Conservation (phyloP, 2,329 filamentous ascomycete genomes). For the Fonsecaea pedrosoi region DNA sequence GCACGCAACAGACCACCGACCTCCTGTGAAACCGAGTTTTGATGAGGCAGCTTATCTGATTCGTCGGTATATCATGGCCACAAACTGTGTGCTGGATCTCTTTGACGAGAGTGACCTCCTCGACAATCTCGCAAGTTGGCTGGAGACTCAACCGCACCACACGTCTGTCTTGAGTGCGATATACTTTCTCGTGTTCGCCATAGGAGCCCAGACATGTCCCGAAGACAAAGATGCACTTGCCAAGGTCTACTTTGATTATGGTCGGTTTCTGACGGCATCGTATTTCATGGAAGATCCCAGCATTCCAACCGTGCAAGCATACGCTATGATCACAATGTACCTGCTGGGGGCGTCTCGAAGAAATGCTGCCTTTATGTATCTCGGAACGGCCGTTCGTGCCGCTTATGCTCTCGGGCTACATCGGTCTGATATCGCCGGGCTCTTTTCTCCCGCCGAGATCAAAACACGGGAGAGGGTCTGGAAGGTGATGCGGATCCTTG, state of each 20-base stretch:
- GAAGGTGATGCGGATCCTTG: slow-evolving; percentile 33
- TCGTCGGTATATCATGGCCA: slow-evolving; percentile 44
- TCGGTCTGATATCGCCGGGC: slow-evolving; percentile 57
- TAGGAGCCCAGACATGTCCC: slow-evolving; percentile 50
- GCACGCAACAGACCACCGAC: neutral
- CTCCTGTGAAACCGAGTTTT: slow-evolving; percentile 39
- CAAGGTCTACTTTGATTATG: slow-evolving; percentile 47
- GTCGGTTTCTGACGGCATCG: slow-evolving; percentile 45
- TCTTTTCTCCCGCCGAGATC: slow-evolving; percentile 51
- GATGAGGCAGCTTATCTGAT: slow-evolving; percentile 42
- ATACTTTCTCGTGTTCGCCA: slow-evolving; percentile 58
- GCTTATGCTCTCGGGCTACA: slow-evolving; percentile 60
- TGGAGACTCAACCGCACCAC: slow-evolving; percentile 44
- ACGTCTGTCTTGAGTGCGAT: slow-evolving; percentile 51
- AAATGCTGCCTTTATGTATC: slow-evolving; percentile 50
- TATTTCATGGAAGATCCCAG: slow-evolving; percentile 51
- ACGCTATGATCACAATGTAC: slow-evolving; percentile 49
- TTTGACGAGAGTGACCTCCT: slow-evolving; percentile 45
- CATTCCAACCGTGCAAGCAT: slow-evolving; percentile 49
- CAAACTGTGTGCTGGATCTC: slow-evolving; percentile 44
- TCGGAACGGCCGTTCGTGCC: slow-evolving; percentile 50
- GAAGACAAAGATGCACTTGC: slow-evolving; percentile 46
- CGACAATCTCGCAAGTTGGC: slow-evolving; percentile 42
- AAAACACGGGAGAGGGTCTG: slow-evolving; percentile 48
- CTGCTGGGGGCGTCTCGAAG: slow-evolving; percentile 46